Base-by-base conservation (phyloP, 441 rosid genomes). In the Pelargonium exstipulatum region DNA sequence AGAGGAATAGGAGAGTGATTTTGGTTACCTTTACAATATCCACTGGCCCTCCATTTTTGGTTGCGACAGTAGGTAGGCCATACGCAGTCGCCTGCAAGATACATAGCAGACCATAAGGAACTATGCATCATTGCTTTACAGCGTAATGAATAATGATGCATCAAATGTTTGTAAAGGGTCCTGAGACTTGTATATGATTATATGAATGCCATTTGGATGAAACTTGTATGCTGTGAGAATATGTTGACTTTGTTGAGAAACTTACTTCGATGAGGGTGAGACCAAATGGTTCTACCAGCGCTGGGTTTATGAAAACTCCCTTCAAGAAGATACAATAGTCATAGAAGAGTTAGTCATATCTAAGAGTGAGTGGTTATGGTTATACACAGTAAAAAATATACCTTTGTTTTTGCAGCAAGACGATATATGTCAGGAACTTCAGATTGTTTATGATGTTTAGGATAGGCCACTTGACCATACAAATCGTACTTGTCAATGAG, bases 221-320 rank as follows among this genome's bases (percentile, higher is more conserved):
- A 14, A 43, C 37, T 12, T 3, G 29, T 46, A 35, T 10, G 63
- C 46, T 45, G 40, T 69, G 32, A 62, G 40, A 66, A 35, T 24
- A 57, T 18, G 29, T 17, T 55, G 37, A 62, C 20, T 16, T 16
- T 55, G 61, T 18, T 57, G 24, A 49, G 73, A 61, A 35, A 73
- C 3, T 66, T 77, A 87, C 93, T 88, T 88, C 95, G 64, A 87
- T 85, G 60, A 88, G 69, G 1, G 91, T 88, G 73, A 87, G 91
- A 74, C 91, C 95, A 53, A 87, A 88, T 68, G 94, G 95, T 79
- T 88, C 95, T 73, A 88, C 88, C 20, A 88, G 79, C 70, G 95
- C 91, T 58, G 91, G 91, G 80, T 87, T 84, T 74, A 88, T 83
- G 82, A 88, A 88, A 69, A 85, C 95, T 55, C 95, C 95, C 90